Conservation (phyloP, 1,284 basidiomycete genomes). For the Cutaneotrichosporon sp. region DNA sequence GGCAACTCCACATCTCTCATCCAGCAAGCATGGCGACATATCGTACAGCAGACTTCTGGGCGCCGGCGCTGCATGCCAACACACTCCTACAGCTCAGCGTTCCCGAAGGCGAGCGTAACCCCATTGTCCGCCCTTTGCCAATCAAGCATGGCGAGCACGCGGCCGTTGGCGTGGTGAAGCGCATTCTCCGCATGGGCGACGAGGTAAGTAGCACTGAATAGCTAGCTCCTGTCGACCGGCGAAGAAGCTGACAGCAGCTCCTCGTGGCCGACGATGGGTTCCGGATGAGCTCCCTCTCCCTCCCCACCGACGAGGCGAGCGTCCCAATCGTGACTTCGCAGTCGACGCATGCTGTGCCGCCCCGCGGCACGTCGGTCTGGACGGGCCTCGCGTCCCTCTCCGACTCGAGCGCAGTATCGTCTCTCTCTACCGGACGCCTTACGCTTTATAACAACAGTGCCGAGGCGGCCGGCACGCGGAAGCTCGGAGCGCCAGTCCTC, state of each 20-base stretch:
- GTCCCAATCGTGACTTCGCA: slow-evolving; percentile 22
- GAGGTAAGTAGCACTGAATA: slow-evolving; percentile 14
- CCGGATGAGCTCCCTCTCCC: slow-evolving; percentile 36
- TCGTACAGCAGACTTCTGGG: slow-evolving; percentile 44
- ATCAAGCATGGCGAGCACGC: slow-evolving; percentile 42
- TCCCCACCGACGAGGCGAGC: slow-evolving; percentile 21
- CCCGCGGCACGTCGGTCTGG: slow-evolving; percentile 21
- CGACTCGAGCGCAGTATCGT: slow-evolving; percentile 40
- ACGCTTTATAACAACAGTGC: slow-evolving; percentile 27
- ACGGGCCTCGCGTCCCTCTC: slow-evolving; percentile 21
- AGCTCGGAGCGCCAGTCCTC: slow-evolving; percentile 35
- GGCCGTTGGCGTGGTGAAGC: slow-evolving; percentile 41
- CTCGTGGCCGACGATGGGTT: slow-evolving; percentile 43
- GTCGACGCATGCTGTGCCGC: slow-evolving; percentile 11
- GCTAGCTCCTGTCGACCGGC: too few species aligned
- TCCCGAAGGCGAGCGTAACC: slow-evolving; percentile 34
- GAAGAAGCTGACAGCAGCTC: slow-evolving; percentile 24
- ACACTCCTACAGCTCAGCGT: slow-evolving; percentile 49
- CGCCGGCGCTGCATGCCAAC: slow-evolving; percentile 47
- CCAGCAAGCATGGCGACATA: slow-evolving; percentile 21
- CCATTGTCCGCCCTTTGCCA: slow-evolving; percentile 46
- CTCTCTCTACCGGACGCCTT: slow-evolving; percentile 45
- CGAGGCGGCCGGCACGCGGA: slow-evolving; percentile 9
- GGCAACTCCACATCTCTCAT: neutral
- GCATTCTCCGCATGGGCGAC: slow-evolving; percentile 27